Base-by-base conservation (phyloP, 208 protist species). In the Wallacemonas sp. region DNA sequence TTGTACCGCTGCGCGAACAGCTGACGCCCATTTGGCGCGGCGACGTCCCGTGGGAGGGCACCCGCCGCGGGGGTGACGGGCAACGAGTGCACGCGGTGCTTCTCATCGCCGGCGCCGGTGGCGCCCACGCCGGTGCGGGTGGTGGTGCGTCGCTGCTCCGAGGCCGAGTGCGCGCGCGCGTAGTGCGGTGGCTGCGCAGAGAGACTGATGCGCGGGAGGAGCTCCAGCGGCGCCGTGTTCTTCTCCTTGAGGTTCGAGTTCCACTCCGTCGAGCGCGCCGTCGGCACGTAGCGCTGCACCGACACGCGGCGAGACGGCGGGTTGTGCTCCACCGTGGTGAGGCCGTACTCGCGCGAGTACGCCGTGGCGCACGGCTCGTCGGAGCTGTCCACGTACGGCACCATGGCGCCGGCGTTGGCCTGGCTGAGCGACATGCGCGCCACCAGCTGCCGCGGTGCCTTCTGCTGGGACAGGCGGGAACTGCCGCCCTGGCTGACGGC, bases 311-410 rank as follows among this genome's bases (percentile, higher is more conserved):
- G 44, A 1, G 65, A 72, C n/a, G 65, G 73, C 29, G 65, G 10
- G 2, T 54, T 68, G 25, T 72, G 70, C n/a, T 71, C 64, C 0
- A 52, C 28, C 28, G 33, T 26, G 12, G 73, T 74, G 20, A 83
- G 71, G 31, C 20, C 70, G 67, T 82, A 82, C 3, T n/a, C 54
- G 7, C 76, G 62, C 23, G 48, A 65, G 70, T 82, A 86, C 28
- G 66, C 55, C 11, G 74, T 41, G 0, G 42, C n/a, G 20, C 29
- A 63, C 42, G 33, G 36, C 26, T 50, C 42, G 23, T 32, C 39
- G 23, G 57, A 64, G 7, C 28, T 20, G 32, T 59, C 52, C 31
- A 42, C 52, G 52, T 59, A 59, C 31, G 52, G 52, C 52, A 64
- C 57, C 42, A 64, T 64, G 23, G 38, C 39, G 3, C 29, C 29